phyloP scores from a whole-genome alignment of 208 protist genomes.

The Trichomonas tenax region DNA sequence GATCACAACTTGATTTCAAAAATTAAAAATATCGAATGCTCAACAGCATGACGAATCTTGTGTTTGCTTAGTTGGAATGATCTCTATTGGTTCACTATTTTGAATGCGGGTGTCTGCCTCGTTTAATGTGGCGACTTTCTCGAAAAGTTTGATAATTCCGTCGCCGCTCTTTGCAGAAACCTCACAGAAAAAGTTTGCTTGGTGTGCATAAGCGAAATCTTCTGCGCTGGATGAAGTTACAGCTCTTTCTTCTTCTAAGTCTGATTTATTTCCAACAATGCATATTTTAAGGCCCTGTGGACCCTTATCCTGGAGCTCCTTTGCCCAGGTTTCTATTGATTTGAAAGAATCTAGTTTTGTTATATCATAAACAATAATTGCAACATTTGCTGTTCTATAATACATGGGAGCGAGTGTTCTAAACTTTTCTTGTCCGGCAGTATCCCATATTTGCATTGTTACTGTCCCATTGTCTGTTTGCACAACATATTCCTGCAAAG shows the following conservation, averaged over 20 bases:
- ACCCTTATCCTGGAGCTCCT: not conserved
- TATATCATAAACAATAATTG: not conserved
- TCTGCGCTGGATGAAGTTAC: not conserved
- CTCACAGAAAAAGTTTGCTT: not conserved
- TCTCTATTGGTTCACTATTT: not conserved
- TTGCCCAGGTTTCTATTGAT: not conserved
- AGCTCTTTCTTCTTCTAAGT: not conserved
- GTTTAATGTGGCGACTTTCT: not conserved
- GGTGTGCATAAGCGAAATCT: not conserved
- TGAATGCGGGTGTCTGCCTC: not conserved
- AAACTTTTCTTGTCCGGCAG: not conserved
- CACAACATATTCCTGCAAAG: not conserved
- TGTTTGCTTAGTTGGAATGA: not conserved
- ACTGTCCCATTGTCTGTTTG: not conserved
- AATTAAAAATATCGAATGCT: not conserved
- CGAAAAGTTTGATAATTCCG: not conserved
- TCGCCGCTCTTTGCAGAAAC: not conserved
- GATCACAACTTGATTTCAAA: no score
- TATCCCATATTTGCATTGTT: conserved; percentile 18
- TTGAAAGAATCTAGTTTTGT: not conserved
- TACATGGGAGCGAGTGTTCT: conserved; percentile 6
- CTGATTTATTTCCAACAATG: not conserved
- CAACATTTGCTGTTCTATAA: conserved; percentile 7
- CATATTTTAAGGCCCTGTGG: not conserved
- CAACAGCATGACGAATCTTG: not conserved